Base-by-base conservation (phyloP, 1,284 basidiomycete species). In the Ustilago loliicola region DNA sequence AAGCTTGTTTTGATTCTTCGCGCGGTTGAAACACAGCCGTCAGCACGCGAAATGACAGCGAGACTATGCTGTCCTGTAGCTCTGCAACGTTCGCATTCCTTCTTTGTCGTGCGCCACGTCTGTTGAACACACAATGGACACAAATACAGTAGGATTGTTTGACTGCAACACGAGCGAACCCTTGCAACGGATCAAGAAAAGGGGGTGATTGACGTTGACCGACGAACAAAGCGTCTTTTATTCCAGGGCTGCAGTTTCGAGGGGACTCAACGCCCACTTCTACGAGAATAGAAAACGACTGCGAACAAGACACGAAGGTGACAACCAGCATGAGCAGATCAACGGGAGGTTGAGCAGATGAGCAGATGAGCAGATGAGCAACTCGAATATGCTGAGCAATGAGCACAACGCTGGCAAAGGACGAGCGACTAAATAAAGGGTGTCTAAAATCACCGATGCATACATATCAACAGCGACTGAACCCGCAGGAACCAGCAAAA, bases 401-500 rank as follows among this genome's bases (percentile, higher is more conserved):
- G 27, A 51, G 9, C 3, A 34, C 30, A 21, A 53, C 30, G 19
- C n/a, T 32, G n/a, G 42, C 42, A 45, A 45, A 8, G n/a, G 4
- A 45, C 7, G 3, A 45, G 42, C n/a, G 1, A 48, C 6, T 23
- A 50, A 50, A 13, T 27, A 50, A 27, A 29, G 27, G 27, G 27
- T 27, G 48, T 50, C 25, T 15, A 23, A 29, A 21, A 53, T 53
- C 11, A 34, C 51, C 51, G 30, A 53, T 34, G 51, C 51, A 53
- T 13, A 53, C 30, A 52, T 11, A 52, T 4, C 32, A 34, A 34
- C 27, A 21, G 30, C 29, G 13, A 34, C 53, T 21, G 15, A 45
- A 11, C 42, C 42, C 48, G 27, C 48, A 50, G 48, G 48, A 50
- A 50, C 48, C 48, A 30, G 15, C 48, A 25, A 50, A 50, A 50